Conservation (phyloP, 345 rosid genomes). For the Kernera saxatilis region DNA sequence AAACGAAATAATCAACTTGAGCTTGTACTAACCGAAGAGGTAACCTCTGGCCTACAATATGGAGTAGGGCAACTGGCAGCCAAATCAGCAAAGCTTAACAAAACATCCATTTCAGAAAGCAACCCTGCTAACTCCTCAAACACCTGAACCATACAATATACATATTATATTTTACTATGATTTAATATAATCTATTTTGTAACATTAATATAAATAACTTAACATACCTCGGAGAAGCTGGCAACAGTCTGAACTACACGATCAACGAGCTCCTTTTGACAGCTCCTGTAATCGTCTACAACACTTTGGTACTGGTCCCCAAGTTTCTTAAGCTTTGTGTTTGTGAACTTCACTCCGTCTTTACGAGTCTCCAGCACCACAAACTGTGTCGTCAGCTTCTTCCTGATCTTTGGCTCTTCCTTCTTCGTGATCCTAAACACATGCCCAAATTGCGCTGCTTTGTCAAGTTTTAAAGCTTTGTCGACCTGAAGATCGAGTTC, state of each 20-base stretch:
- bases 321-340: conserved; percentile 84
- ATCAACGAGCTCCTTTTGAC: conserved; percentile 77
- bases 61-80: conserved; percentile 90
- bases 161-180: neutral
- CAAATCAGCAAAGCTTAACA: conserved; percentile 92
- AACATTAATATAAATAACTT: neutral
- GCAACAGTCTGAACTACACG: conserved; percentile 75
- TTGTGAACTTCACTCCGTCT: conserved; percentile 97
- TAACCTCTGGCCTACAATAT: conserved; percentile 87
- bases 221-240: conserved; percentile 81
- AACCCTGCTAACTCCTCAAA: conserved; percentile 65
- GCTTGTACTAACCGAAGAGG: conserved; percentile 49
- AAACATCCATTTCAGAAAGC: conserved; percentile 90
- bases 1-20: conserved; percentile 10
- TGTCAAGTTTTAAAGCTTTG: conserved; percentile 85
- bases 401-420: conserved; percentile 96
- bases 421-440: conserved; percentile 96
- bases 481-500: conserved; percentile 85
- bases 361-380: conserved; percentile 93
- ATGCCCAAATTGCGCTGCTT: conserved; percentile 91
- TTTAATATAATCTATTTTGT: neutral
- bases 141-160: conserved; percentile 49
- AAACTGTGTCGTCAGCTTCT: conserved; percentile 80
- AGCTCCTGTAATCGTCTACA: conserved; percentile 71
- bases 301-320: conserved; percentile 86